Base-by-base conservation (phyloP, 2,329 filamentous ascomycete genomes). In the Exserohilum rostratum region DNA sequence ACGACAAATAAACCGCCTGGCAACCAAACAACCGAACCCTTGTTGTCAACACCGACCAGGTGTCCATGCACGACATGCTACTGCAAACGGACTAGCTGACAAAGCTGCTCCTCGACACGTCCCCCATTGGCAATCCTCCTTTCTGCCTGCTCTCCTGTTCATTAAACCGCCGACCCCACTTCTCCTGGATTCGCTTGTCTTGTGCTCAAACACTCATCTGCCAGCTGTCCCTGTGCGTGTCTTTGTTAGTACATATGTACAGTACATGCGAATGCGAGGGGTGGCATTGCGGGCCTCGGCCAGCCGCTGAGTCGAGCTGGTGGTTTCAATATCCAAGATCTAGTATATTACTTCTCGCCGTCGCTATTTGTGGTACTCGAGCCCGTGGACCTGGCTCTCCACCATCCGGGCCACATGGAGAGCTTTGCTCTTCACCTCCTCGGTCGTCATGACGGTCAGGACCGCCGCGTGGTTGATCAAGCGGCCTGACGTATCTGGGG, bases 21-120 rank as follows among this genome's bases (percentile, higher is more conserved):
- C 55, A 58, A 58, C 51, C 55, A 58, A 58, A 47, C 51, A 46
- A 55, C 38, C 38, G 17, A 50, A 55, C 43, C 55, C 55, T 46
- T 58, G 51, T 33, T 50, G 46, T 55, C 55, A 55, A 58, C 55
- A 58, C 38, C 43, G 51, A 40, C 48, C 30, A 31, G 51, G 46
- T 47, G 37, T 42, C 38, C 50, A 49, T 54, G 53, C 53, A 52
- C 53, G 48, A 55, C 48, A 55, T 47, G 40, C 38, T 50, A 30
- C 53, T 33, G 31, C 48, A 30, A 35, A 12, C 29, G 33, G 40
- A 5, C 33, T 50, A 50, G 48, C 34, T 13, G 17, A 30, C 48
- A 22, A 46, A 27, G 20, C 30, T 39, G 10, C 30, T 33, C 6
- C 42, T 3, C 37, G 17, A 9, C 27, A 43, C 20, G 35, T 7